Evolutionary conservation across 2,329 filamentous ascomycete species (phyloP), one percentile per base, ranked within the genome.

Genomic region (Alternaria sp.): DNA sequence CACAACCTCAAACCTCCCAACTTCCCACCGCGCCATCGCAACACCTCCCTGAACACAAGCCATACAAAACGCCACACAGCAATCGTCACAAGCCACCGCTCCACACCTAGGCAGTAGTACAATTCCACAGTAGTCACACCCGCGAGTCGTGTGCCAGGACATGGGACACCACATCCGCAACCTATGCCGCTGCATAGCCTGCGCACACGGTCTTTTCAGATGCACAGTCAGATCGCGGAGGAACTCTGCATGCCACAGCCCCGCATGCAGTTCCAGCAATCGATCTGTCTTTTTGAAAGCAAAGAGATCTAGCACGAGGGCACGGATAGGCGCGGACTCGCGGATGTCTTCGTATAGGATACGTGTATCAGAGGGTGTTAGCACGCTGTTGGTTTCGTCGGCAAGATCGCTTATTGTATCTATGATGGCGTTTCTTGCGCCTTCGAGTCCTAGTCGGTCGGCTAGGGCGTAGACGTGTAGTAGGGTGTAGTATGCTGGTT

Each of bases 261-360:
- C 83, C 57, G 74, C 75, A 66, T 86, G 83, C 19, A 74, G 79
- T 45, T 80, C 80, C 15, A 86, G 75, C 15, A 86, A 66, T 19
- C 81, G 79, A 66, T 85, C 83, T 36, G 83, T 86, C 66, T 85
- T 85, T 72, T 86, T 86, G 77, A 84, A 85, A 1, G 82, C 82
- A 70, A 85, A 86, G 9, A 86, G 77, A 64, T 86, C 83, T 30
- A 85, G 74, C 13, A 85, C 76, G 1, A 86, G 74, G 7, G 73
- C 69, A 12, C 81, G 70, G 19, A 86, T 60, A 6, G 79, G 79
- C 9, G 80, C 73, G 4, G 67, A 74, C 40, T 81, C 79, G 46
- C 77, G 75, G 49, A 85, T 80, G 1, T 69, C 69, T 43, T 83
- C 81, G 75, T 84, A 85, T 19, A 86, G 72, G 36, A 84, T 81